Evolutionary conservation across 2,329 filamentous ascomycete genomes (phyloP).

Genomic region (Alternaria sp.): DNA sequence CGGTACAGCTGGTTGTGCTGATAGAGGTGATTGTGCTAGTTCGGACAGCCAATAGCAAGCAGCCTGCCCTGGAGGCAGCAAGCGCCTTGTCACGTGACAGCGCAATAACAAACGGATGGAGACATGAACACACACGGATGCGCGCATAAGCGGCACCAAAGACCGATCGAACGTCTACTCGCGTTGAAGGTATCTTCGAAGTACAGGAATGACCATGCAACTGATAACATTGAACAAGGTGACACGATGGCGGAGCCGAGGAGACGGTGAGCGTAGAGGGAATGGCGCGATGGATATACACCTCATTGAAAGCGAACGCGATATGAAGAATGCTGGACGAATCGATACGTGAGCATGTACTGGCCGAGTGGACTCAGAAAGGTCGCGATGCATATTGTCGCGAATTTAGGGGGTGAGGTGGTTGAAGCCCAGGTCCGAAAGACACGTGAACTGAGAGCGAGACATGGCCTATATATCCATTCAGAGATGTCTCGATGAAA

Average conservation of each 20-base stretch:
- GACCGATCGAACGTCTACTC: background rate
- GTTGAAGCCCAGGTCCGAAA: background rate
- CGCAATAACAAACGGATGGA: background rate
- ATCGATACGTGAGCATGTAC: background rate
- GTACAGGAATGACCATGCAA: background rate
- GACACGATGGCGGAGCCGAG: background rate
- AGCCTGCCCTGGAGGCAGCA: constrained; percentile 7
- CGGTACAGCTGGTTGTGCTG: background rate
- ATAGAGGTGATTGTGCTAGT: background rate
- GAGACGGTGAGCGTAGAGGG: background rate
- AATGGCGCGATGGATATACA: background rate
- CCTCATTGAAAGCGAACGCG: background rate
- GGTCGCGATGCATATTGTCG: background rate
- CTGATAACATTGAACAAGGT: background rate
- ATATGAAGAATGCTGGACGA: background rate
- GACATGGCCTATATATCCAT: background rate
- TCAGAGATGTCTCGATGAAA: background rate
- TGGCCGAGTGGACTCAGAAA: background rate
- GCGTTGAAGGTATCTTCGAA: background rate
- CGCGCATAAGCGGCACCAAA: background rate
- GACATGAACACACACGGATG: background rate
- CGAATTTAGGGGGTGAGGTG: background rate
- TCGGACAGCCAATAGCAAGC: background rate
- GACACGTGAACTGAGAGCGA: background rate
- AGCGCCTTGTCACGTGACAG: constrained; percentile 9